Percentiles rank a stretch among this genome's conserved stretches.
phyloP scores from a whole-genome alignment of 2,329 filamentous ascomycete species.

The Pyrenophora teres region DNA sequence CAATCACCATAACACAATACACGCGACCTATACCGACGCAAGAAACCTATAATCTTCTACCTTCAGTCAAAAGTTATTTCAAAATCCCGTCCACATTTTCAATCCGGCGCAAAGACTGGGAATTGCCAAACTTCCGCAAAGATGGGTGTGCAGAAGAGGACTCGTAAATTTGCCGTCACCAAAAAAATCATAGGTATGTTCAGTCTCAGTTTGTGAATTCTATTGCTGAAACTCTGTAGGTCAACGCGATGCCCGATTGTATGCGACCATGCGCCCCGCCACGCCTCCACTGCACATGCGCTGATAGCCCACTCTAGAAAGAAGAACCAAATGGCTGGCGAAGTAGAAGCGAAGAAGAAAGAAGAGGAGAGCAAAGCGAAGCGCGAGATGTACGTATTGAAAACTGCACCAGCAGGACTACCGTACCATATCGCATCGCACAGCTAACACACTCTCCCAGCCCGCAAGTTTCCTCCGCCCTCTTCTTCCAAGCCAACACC shows the following conservation, averaged over 20 bases:
- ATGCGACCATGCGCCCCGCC: slow-evolving; percentile 27
- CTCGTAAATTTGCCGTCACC: slow-evolving; percentile 83
- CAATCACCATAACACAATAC: neutral
- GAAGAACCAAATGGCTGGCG: slow-evolving; percentile 74
- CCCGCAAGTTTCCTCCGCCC: slow-evolving; percentile 73
- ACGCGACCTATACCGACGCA: neutral
- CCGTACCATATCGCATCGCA: neutral
- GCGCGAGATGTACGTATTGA: slow-evolving; percentile 66
- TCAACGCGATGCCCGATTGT: slow-evolving; percentile 75
- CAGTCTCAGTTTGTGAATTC: neutral
- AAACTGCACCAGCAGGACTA: slow-evolving; percentile 7
- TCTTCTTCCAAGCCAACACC: slow-evolving; percentile 65
- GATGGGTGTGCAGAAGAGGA: slow-evolving; percentile 90
- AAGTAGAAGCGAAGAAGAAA: slow-evolving; percentile 61
- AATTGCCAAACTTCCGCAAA: slow-evolving; percentile 17
- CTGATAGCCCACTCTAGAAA: slow-evolving; percentile 53
- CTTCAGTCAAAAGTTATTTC: too few relatives aligned
- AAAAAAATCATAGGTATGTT: slow-evolving; percentile 75
- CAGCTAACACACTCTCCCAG: slow-evolving; percentile 43
- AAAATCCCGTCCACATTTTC: neutral
- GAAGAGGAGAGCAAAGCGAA: slow-evolving; percentile 67
- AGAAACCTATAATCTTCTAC: neutral
- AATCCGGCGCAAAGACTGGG: neutral
- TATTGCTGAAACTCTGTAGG: slow-evolving; percentile 25
- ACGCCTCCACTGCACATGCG: slow-evolving; percentile 4